Conservation (phyloP, 2,329 filamentous ascomycete species). For the Ceratocystis albifundus region DNA sequence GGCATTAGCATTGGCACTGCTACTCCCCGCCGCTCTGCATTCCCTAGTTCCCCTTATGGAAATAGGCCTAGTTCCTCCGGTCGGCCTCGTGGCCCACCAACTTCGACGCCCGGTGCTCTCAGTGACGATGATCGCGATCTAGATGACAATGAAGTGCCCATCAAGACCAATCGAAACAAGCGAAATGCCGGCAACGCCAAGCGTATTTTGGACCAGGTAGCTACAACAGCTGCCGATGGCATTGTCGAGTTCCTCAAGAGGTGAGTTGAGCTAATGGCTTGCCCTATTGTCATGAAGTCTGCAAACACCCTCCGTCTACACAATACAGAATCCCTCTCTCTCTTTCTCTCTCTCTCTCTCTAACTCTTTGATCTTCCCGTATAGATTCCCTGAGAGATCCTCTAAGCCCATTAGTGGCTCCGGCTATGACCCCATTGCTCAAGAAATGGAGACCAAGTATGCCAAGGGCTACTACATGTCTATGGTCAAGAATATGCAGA, state of each 20-base stretch:
- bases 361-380: conserved; percentile 13
- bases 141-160: conserved; percentile 52
- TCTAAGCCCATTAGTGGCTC: background rate
- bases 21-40: conserved; percentile 36
- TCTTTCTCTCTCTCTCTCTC: background rate
- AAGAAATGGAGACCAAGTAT: conserved; percentile 21
- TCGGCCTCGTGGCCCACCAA: conserved; percentile 48
- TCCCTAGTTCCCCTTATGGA: conserved; percentile 25
- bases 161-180: conserved; percentile 33
- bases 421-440: conserved; percentile 15
- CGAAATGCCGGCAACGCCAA: conserved; percentile 42
- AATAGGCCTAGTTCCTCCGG: conserved; percentile 39
- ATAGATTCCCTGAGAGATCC: conserved; percentile 47
- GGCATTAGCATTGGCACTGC: conserved; percentile 35
- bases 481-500: conserved; percentile 66
- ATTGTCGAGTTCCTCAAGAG: conserved; percentile 73
- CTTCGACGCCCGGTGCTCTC: conserved; percentile 48
- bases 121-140: conserved; percentile 52
- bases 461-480: conserved; percentile 77
- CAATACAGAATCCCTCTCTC: too few species aligned
- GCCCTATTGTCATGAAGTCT: too few species aligned
- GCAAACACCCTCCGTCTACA: too few species aligned
- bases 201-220: conserved; percentile 64
- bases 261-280: conserved; percentile 35
- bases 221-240: conserved; percentile 59